These are phyloP conservation scores for Tricholoma sp. DNA, from an alignment of 768 basidiomycete genomes.

Conservation along the genomic window DNA sequence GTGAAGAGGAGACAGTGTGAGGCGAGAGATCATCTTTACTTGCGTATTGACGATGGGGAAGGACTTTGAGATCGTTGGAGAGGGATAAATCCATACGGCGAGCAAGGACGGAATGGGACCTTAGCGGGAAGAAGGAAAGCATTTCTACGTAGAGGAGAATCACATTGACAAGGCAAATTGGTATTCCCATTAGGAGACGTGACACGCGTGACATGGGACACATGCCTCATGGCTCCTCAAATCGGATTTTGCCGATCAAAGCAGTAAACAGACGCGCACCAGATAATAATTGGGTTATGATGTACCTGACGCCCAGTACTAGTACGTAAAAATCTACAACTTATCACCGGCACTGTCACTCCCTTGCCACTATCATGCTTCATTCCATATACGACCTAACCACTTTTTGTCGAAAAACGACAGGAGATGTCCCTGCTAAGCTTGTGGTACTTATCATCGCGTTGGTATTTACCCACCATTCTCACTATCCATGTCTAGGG, in stretches of 20 bases:
- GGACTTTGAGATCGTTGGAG: conserved; percentile 50
- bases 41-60: conserved; percentile 73
- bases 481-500: conserved; percentile 42
- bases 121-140: not conserved
- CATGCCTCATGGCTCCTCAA: not conserved
- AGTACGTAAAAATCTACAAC: no score
- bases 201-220: not conserved
- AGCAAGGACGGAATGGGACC: no score
- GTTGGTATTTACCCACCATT: not conserved
- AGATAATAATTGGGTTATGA: no score
- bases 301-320: not conserved
- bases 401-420: conserved; percentile 76
- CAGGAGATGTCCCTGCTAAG: conserved; percentile 83
- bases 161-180: no score
- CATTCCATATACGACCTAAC: conserved; percentile 90
- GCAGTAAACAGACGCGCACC: not conserved
- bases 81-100: conserved; percentile 34
- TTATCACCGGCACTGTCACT: no score
- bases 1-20: conserved; percentile 52
- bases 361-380: conserved; percentile 37
- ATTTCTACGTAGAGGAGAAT: no score
- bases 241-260: conserved; percentile 15
- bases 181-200: not conserved
- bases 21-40: conserved; percentile 62
- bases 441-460: conserved; percentile 70